Evolutionary conservation across 75 land plant species (phyloP).

Genomic region (Pseudotsuga menziesii): DNA sequence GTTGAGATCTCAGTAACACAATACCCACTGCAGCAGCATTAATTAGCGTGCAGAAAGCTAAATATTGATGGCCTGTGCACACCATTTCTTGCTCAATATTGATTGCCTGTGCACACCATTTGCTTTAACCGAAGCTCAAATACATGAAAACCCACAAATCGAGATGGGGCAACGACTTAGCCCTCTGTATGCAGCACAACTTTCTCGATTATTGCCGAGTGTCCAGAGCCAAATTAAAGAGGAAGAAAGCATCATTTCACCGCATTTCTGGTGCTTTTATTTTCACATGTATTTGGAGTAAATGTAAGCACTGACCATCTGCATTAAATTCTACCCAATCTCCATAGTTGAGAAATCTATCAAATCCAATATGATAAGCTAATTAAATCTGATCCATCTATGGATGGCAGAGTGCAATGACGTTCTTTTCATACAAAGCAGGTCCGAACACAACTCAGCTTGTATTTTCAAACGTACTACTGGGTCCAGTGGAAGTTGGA

Average conservation of each 20-base stretch:
- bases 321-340: no score
- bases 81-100: no score
- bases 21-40: no score
- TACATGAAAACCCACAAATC: constrained; percentile 24
- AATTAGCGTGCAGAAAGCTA: no score
- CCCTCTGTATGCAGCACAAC: constrained; percentile 20
- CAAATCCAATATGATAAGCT: no score
- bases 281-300: constrained; percentile 46
- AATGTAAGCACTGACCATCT: constrained; percentile 31
- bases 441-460: constrained; percentile 58
- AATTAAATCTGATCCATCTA: not conserved
- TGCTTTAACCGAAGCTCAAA: constrained; percentile 21
- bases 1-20: no score
- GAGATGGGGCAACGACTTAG: constrained; percentile 43
- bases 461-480: constrained; percentile 56
- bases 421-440: constrained; percentile 24
- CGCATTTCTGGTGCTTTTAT: constrained; percentile 18
- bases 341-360: no score
- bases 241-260: constrained; percentile 41
- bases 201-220: constrained; percentile 64
- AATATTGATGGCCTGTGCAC: no score
- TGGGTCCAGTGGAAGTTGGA: constrained; percentile 66
- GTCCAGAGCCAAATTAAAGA: constrained; percentile 33
- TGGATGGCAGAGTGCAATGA: constrained; percentile 38
- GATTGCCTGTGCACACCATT: not conserved